Evolutionary conservation across 1,284 basidiomycete genomes (phyloP).

Genomic region (Albatrellus sp.): DNA sequence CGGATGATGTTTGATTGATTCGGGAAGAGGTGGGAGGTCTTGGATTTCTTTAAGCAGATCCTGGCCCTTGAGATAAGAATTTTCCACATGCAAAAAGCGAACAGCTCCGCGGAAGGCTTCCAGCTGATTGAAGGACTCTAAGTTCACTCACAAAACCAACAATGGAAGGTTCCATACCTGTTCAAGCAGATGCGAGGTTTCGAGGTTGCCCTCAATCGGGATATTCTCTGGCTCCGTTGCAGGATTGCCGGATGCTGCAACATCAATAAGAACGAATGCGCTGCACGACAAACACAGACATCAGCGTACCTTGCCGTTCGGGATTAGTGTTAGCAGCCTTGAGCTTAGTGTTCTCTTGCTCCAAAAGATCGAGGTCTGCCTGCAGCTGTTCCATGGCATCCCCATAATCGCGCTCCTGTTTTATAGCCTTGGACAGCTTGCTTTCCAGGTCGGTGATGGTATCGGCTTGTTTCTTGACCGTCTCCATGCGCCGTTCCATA

Average conservation of each 20-base stretch:
- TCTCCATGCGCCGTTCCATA: slow-evolving; percentile 86
- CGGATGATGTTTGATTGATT: slow-evolving; percentile 29
- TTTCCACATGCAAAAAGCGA: slow-evolving; percentile 83
- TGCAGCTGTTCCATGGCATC: slow-evolving; percentile 91
- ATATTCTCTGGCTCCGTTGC: slow-evolving; percentile 47
- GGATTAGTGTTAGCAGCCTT: slow-evolving; percentile 51
- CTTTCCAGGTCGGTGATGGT: slow-evolving; percentile 70
- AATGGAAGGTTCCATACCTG: slow-evolving; percentile 37
- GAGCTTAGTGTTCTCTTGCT: slow-evolving; percentile 79
- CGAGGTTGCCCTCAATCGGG: slow-evolving; percentile 64
- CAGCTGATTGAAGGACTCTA: slow-evolving; percentile 37
- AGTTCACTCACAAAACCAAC: neutral
- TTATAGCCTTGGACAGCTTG: slow-evolving; percentile 70
- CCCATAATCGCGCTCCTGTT: slow-evolving; percentile 82
- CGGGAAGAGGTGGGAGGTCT: slow-evolving; percentile 51
- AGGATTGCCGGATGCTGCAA: slow-evolving; percentile 34
- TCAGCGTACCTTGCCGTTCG: slow-evolving; percentile 50
- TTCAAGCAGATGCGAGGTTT: slow-evolving; percentile 76
- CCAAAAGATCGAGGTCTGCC: slow-evolving; percentile 75
- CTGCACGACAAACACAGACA: neutral
- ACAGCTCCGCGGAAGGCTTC: slow-evolving; percentile 85
- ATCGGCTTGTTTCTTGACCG: slow-evolving; percentile 81
- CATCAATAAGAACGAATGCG: slow-evolving; percentile 4
- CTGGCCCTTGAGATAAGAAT: slow-evolving; percentile 83
- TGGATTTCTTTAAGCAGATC: slow-evolving; percentile 78